Conservation (phyloP, 2,329 filamentous ascomycete species). For the Pseudonectria buxi region DNA sequence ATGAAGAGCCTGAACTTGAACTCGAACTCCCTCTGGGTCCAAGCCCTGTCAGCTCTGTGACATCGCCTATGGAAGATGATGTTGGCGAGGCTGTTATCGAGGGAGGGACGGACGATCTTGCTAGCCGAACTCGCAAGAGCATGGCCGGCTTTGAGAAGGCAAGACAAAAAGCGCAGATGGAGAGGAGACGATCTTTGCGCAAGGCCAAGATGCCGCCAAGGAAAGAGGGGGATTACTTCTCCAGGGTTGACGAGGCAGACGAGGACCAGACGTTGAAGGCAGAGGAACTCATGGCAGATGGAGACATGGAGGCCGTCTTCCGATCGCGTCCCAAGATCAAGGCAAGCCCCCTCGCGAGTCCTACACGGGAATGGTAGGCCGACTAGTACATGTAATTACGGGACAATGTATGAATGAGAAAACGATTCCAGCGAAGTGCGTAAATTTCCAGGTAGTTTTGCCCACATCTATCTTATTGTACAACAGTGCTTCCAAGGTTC, state of each 20-base stretch:
- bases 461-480: slow-evolving; percentile 20
- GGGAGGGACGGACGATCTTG: slow-evolving; percentile 42
- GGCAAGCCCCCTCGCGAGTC: slow-evolving; percentile 59
- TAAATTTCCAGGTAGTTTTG: slow-evolving; percentile 2
- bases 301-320: slow-evolving; percentile 79
- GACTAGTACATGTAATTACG: slow-evolving; percentile 17
- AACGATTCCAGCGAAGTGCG: neutral
- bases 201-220: slow-evolving; percentile 34
- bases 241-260: slow-evolving; percentile 40
- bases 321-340: slow-evolving; percentile 76
- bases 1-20: slow-evolving; percentile 25
- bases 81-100: slow-evolving; percentile 11
- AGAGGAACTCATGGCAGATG: slow-evolving; percentile 62
- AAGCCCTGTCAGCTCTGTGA: slow-evolving; percentile 4
- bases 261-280: slow-evolving; percentile 44
- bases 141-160: slow-evolving; percentile 58
- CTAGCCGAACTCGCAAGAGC: slow-evolving; percentile 51
- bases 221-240: slow-evolving; percentile 41
- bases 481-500: slow-evolving; percentile 12
- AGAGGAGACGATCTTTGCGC: slow-evolving; percentile 45
- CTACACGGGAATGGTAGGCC: slow-evolving; percentile 30
- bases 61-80: slow-evolving; percentile 6
- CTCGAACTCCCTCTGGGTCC: slow-evolving; percentile 11
- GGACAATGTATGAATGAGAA: neutral
- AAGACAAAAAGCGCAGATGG: slow-evolving; percentile 53